Conservation (phyloP, 495 filamentous ascomycete species). For the Tuber indicum region DNA sequence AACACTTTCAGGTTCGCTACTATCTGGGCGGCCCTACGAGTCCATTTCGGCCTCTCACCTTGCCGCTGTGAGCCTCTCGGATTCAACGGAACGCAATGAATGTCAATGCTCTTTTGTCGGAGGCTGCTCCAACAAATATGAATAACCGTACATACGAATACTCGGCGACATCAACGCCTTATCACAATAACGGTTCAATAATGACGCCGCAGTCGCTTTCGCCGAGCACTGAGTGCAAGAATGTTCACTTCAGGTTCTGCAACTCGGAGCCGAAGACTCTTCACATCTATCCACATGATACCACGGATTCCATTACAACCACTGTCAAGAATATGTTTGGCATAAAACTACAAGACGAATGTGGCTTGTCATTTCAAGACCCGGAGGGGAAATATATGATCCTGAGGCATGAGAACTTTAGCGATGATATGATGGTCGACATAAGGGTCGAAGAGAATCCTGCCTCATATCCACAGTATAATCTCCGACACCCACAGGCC, state of each 20-base stretch:
- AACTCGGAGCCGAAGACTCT: constrained; percentile 66
- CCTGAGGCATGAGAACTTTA: constrained; percentile 88
- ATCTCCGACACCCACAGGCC: constrained; percentile 43
- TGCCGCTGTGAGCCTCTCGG: not conserved
- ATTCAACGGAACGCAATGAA: constrained; percentile 26
- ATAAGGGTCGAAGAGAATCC: constrained; percentile 69
- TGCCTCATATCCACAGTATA: constrained; percentile 36
- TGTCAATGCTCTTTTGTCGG: constrained; percentile 37
- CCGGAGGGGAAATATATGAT: constrained; percentile 78
- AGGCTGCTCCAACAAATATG: constrained; percentile 25
- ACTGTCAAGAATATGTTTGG: constrained; percentile 98
- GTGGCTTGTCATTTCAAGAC: constrained; percentile 85
- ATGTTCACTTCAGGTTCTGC: constrained; percentile 73
- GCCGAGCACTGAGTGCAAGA: constrained; percentile 59
- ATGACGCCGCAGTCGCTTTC: constrained; percentile 46
- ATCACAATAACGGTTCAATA: constrained; percentile 30
- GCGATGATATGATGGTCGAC: constrained; percentile 79
- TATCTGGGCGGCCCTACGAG: not conserved
- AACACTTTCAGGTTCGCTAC: constrained; percentile 1
- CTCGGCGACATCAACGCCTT: constrained; percentile 31
- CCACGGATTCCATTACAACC: constrained; percentile 88
- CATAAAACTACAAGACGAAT: constrained; percentile 60
- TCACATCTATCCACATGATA: constrained; percentile 84
- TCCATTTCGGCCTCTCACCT: not conserved
- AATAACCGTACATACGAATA: constrained; percentile 29